These are phyloP conservation scores for Diaporthe citriasiana DNA, from an alignment of 2,329 filamentous ascomycete genomes.

Conservation along the genomic window DNA sequence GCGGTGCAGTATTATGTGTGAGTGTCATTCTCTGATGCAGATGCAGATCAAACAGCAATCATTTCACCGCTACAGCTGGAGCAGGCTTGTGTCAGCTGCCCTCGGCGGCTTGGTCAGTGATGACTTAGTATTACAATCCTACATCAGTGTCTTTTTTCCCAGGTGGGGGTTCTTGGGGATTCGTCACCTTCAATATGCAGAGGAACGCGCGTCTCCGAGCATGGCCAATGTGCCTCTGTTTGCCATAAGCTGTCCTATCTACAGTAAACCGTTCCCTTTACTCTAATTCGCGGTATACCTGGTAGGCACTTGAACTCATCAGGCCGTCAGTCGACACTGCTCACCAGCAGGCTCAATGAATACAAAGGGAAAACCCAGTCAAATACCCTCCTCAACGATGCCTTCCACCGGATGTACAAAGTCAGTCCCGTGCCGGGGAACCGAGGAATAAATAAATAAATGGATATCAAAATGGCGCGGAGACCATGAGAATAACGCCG, in stretches of 20 bases:
- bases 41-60: conserved; percentile 9
- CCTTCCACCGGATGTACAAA: conserved; percentile 29
- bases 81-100: conserved; percentile 11
- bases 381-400: conserved; percentile 26
- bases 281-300: not conserved
- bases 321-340: not conserved
- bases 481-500: conserved; percentile 36
- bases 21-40: not conserved
- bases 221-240: not conserved
- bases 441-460: conserved; percentile 20
- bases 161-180: not conserved
- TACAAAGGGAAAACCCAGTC: conserved; percentile 34
- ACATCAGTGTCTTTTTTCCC: not conserved
- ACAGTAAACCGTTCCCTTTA: not conserved
- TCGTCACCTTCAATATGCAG: not conserved
- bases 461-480: conserved; percentile 42
- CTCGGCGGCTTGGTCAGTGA: conserved; percentile 22
- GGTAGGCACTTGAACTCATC: conserved; percentile 2
- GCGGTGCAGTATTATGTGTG: not conserved
- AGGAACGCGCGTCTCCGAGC: not conserved
- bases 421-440: conserved; percentile 35
- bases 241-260: not conserved
- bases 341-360: conserved; percentile 11
- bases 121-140: not conserved
- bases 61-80: not conserved